Conservation (phyloP, 495 filamentous ascomycete species). For the Aspergillus avenaceus region DNA sequence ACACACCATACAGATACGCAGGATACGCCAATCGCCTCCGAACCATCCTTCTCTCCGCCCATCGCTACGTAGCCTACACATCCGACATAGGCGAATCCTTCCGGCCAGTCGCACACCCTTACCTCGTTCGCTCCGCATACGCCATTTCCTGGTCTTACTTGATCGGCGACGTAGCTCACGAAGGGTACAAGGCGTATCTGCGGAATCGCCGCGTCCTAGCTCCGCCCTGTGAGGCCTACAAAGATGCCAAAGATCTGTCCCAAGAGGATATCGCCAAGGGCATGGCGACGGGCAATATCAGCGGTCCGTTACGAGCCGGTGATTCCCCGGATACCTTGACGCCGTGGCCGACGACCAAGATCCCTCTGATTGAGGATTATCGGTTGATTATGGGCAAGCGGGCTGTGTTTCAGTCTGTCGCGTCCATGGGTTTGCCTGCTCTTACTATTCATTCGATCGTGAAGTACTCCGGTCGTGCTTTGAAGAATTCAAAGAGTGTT, state of each 20-base stretch:
- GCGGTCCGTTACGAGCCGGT: slow-evolving; percentile 12
- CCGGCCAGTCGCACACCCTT: slow-evolving; percentile 85
- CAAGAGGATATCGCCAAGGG: slow-evolving; percentile 29
- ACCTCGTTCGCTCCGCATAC: slow-evolving; percentile 76
- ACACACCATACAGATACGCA: slow-evolving; percentile 82
- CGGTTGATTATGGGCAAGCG: slow-evolving; percentile 87
- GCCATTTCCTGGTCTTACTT: slow-evolving; percentile 91
- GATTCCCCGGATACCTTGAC: slow-evolving; percentile 18
- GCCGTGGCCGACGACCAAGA: slow-evolving; percentile 32
- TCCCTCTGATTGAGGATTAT: slow-evolving; percentile 87
- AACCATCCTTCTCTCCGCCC: slow-evolving; percentile 84
- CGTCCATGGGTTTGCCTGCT: slow-evolving; percentile 90
- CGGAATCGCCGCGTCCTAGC: slow-evolving; percentile 62
- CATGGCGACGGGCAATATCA: slow-evolving; percentile 38
- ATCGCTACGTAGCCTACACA: slow-evolving; percentile 97
- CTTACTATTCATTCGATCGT: slow-evolving; percentile 95
- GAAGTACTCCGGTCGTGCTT: slow-evolving; percentile 72
- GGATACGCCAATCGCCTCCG: slow-evolving; percentile 84
- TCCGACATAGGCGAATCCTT: slow-evolving; percentile 97
- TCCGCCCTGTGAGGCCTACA: slow-evolving; percentile 37
- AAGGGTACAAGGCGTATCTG: slow-evolving; percentile 92
- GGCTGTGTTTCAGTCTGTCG: slow-evolving; percentile 82
- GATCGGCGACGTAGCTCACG: slow-evolving; percentile 82
- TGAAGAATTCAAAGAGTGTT: slow-evolving; percentile 75
- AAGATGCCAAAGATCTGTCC: slow-evolving; percentile 33